Conservation (phyloP, 1,284 basidiomycete genomes). For the Coniferiporia sulphurascens region DNA sequence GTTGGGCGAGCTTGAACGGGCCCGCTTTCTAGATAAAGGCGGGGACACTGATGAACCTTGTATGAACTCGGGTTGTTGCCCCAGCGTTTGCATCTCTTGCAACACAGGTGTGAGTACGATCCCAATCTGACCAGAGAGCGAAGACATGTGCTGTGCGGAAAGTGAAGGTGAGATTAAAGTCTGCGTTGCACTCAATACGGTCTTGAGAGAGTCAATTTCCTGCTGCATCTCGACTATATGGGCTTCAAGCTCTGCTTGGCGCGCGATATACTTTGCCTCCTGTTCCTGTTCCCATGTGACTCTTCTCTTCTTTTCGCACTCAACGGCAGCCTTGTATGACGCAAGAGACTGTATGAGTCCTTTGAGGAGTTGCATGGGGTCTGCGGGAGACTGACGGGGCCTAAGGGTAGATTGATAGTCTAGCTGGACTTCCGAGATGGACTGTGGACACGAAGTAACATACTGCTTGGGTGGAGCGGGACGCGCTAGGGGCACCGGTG, state of each 20-base stretch:
- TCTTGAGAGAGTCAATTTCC: slow-evolving; percentile 49
- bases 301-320: slow-evolving; percentile 52
- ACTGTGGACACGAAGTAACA: background rate
- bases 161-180: slow-evolving; percentile 19
- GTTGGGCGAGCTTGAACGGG: slow-evolving; percentile 1
- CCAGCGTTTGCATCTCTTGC: background rate
- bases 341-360: slow-evolving; percentile 52
- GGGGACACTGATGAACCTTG: slow-evolving; percentile 12
- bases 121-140: slow-evolving; percentile 14
- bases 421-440: background rate
- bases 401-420: background rate
- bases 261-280: slow-evolving; percentile 49
- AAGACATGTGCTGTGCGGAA: slow-evolving; percentile 16
- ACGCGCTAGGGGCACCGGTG: slow-evolving; percentile 32
- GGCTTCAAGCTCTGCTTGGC: slow-evolving; percentile 55
- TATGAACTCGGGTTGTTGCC: slow-evolving; percentile 11
- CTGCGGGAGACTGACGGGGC: slow-evolving; percentile 19
- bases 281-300: slow-evolving; percentile 64
- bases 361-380: slow-evolving; percentile 44
- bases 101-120: background rate
- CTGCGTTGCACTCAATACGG: slow-evolving; percentile 31
- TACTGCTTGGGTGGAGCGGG: slow-evolving; percentile 24
- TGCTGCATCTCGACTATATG: slow-evolving; percentile 52
- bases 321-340: slow-evolving; percentile 50
- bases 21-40: background rate